Percentiles rank a stretch among this genome's conserved stretches.
These are phyloP conservation scores for Dioscorea alata DNA, from an alignment of 106 monocot species.

Conservation along the genomic window DNA sequence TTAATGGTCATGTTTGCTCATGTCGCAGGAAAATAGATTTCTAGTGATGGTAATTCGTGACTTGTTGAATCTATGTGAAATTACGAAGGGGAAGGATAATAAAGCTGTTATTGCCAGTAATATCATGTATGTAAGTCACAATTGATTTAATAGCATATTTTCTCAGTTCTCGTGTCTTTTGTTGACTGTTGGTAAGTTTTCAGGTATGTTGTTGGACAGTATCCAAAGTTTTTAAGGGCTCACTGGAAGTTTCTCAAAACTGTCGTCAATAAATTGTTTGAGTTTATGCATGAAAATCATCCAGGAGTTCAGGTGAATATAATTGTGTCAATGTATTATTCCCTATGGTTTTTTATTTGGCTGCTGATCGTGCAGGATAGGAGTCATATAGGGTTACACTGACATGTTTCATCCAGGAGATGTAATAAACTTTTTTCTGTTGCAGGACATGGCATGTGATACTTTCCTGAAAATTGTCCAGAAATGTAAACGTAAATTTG, in stretches of 20 bases:
- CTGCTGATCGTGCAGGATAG: no score
- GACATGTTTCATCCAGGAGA: background rate
- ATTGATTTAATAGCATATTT: background rate
- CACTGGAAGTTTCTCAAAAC: slow-evolving; percentile 99
- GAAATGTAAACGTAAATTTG: slow-evolving; percentile 97
- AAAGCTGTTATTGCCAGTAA: slow-evolving; percentile 99
- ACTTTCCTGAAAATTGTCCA: slow-evolving; percentile 98
- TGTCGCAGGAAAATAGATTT: slow-evolving; percentile 90
- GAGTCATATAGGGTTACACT: background rate
- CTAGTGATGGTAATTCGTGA: slow-evolving; percentile 99
- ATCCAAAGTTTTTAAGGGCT: slow-evolving; percentile 96
- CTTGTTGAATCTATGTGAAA: slow-evolving; percentile 93
- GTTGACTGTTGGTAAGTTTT: background rate
- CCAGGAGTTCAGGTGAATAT: slow-evolving; percentile 91
- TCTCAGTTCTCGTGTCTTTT: slow-evolving; percentile 2
- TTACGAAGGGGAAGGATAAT: slow-evolving; percentile 98
- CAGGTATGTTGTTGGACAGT: slow-evolving; percentile 99
- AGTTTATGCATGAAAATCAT: slow-evolving; percentile 99
- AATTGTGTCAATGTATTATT: no score
- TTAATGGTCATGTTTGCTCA: background rate
- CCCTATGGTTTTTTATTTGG: no score
- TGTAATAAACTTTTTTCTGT: slow-evolving; percentile 1
- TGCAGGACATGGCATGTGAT: slow-evolving; percentile 98
- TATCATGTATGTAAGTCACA: slow-evolving; percentile 89
- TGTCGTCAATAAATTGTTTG: slow-evolving; percentile 99